Evolutionary conservation across 2,329 filamentous ascomycete genomes (phyloP), one percentile per base, ranked within the genome.

Genomic region (Fonsecaea monophora): DNA sequence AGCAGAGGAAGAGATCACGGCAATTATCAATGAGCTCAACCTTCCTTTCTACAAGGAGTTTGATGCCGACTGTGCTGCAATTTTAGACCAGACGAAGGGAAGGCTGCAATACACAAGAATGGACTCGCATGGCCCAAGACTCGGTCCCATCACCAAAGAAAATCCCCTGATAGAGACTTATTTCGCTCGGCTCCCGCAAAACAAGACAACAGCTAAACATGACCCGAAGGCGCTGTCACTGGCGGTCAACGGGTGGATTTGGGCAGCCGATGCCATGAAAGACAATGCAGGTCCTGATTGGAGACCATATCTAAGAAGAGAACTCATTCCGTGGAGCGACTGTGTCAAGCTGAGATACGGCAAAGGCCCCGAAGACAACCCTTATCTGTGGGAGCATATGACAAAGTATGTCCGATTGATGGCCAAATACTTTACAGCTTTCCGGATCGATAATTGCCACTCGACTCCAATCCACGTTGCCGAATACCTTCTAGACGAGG

Each of bases 241-340:
- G 60, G 94, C 90, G 48, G 98, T 98, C 80, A 99, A 99, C 75
- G 95, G 95, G 53, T 99, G 95, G 95, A 94, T 99, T 8, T 99
- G 95, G 95, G 94, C 92, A 66, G 94, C 94, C 5, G 96, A 98
- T 79, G 94, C 95, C 1, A 86, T 98, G 79, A 86, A 92, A 53
- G 95, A 99, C 80, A 95, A 98, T 75, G 95, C 95, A 35, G 96
- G 96, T 0, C 90, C 93, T 0, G 84, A 91, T 55, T 97, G 94
- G 8, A 89, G 90, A 64, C 93, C 94, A n/a, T 99, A 99, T 75
- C 85, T 99, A n/a, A 88, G 92, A 60, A 88, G 95, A 72, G 93
- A 99, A 78, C 92, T 99, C 68, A 98, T 99, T 72, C 91, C 97
- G 35, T 99, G 95, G 95, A 94, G 94, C 13, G 95, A 99, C 77